Evolutionary conservation across 2,329 filamentous ascomycete species (phyloP).

Genomic region (Ophiostoma angusticollis): DNA sequence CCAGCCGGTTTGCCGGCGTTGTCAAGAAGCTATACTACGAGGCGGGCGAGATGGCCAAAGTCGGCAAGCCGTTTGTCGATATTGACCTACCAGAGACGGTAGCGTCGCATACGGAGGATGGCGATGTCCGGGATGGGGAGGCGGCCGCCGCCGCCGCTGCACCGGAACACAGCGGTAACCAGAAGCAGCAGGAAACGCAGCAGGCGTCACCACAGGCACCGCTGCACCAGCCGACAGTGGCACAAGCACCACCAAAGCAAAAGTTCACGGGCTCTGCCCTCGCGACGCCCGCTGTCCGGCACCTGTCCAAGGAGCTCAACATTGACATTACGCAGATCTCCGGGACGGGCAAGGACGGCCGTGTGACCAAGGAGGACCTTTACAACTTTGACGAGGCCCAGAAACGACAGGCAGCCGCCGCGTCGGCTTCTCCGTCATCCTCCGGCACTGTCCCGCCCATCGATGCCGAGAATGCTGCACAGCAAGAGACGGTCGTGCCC

Average conservation of each 20-base stretch:
- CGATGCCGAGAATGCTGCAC: slow-evolving; percentile 26
- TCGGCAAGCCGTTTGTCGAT: slow-evolving; percentile 86
- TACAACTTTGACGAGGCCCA: slow-evolving; percentile 51
- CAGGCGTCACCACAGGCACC: neutral
- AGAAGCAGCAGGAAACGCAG: neutral
- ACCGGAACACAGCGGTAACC: no score
- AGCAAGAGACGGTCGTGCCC: slow-evolving; percentile 54
- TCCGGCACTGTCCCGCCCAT: slow-evolving; percentile 11
- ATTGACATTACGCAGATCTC: slow-evolving; percentile 66
- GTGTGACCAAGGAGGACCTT: slow-evolving; percentile 88
- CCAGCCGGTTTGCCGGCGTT: slow-evolving; percentile 84
- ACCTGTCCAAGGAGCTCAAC: slow-evolving; percentile 67
- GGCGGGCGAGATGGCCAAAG: slow-evolving; percentile 88
- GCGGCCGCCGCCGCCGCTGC: slow-evolving; percentile 5
- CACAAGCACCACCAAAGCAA: slow-evolving; percentile 27
- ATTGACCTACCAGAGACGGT: slow-evolving; percentile 81
- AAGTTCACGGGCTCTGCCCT: slow-evolving; percentile 51
- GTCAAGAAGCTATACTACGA: slow-evolving; percentile 96
- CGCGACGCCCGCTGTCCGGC: slow-evolving; percentile 84
- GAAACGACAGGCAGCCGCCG: slow-evolving; percentile 24
- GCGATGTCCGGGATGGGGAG: no score
- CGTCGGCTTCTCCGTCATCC: neutral
- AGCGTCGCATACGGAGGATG: slow-evolving; percentile 18
- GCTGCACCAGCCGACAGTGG: neutral
- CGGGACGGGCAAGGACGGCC: slow-evolving; percentile 81